Evolutionary conservation across 2,329 filamentous ascomycete species (phyloP), one percentile per base, ranked within the genome.

Genomic region (Exophiala alcalophila): DNA sequence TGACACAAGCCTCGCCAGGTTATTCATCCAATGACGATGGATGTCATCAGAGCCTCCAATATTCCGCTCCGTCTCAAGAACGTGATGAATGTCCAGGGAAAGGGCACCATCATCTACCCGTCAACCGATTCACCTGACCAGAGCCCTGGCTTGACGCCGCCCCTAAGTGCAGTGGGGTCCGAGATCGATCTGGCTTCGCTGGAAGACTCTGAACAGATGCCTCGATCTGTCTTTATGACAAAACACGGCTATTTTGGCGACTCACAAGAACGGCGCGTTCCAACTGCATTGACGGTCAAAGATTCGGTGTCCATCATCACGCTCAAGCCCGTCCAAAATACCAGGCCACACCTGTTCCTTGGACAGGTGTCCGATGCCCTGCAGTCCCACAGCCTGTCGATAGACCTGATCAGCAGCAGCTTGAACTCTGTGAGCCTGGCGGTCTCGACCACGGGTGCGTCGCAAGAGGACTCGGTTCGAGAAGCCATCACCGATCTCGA

Each of bases 1-100:
- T n/a, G n/a, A n/a, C n/a, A n/a, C n/a, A n/a, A n/a, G n/a, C n/a
- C n/a, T n/a, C n/a, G n/a, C n/a, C n/a, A n/a, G n/a, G n/a, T n/a
- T n/a, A 97, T 98, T 56, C 92, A 98, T 63, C 91, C 94, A 53
- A 84, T 96, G 62, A 97, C 92, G 57, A 97, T 98, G 90, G 90
- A 97, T 67, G 91, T 97, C 67, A 77, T 81, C 38, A 81, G 81
- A 49, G 72, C 72, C 33, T 78, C 78, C 18, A 70, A 70, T 58
- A 83, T 83, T 39, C 78, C 78, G 4, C 81, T 83, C 50, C 76
- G 80, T 48, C 81, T 83, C 61, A 83, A 83, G 62, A 83, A 83
- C 50, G 79, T 83, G 46, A 80, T 80, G 70, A 82, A 83, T 56
- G 80, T 79, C 0, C 73, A 72, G 52, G 76, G 75, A 43, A 65